These are phyloP conservation scores for Amaranthus palmeri DNA, from an alignment of 148 eudicot genomes.

Conservation along the genomic window DNA sequence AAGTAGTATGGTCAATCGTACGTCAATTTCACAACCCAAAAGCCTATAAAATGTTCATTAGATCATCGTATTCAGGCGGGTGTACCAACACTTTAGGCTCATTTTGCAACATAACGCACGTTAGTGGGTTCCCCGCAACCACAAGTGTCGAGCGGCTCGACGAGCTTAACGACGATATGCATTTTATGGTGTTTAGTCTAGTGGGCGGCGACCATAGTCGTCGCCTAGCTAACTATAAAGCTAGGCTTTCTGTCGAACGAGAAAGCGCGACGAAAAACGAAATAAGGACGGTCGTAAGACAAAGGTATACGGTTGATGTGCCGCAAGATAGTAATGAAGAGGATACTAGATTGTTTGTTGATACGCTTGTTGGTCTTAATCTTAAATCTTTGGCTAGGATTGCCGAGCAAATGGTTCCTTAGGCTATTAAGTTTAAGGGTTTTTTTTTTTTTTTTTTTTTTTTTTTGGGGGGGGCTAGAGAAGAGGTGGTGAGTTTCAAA, in stretches of 20 bases:
- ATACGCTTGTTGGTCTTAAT: constrained; percentile 20
- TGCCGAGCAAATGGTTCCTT: constrained; percentile 14
- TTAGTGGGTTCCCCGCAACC: constrained; percentile 33
- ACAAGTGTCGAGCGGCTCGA: constrained; percentile 45
- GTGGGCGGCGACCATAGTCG: constrained; percentile 21
- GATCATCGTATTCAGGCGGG: constrained; percentile 1
- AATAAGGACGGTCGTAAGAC: constrained; percentile 11
- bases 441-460: no score
- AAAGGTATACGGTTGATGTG: constrained; percentile 22
- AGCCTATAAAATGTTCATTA: constrained; percentile 40
- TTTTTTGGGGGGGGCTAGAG: no score
- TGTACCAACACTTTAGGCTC: not conserved
- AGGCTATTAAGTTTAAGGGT: no score
- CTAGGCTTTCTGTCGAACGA: constrained; percentile 5
- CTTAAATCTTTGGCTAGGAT: constrained; percentile 20
- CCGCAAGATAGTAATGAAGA: constrained; percentile 14
- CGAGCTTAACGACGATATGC: constrained; percentile 30
- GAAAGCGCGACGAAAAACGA: not conserved
- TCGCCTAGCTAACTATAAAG: constrained; percentile 8
- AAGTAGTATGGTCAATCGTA: constrained; percentile 49
- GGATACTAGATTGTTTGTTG: constrained; percentile 15
- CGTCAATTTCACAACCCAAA: constrained; percentile 49
- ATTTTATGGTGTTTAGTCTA: constrained; percentile 14
- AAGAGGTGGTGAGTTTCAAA: no score
- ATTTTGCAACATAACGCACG: constrained; percentile 4